Base-by-base conservation (phyloP, 805 yeast species). In the Saturnispora galanensis region DNA sequence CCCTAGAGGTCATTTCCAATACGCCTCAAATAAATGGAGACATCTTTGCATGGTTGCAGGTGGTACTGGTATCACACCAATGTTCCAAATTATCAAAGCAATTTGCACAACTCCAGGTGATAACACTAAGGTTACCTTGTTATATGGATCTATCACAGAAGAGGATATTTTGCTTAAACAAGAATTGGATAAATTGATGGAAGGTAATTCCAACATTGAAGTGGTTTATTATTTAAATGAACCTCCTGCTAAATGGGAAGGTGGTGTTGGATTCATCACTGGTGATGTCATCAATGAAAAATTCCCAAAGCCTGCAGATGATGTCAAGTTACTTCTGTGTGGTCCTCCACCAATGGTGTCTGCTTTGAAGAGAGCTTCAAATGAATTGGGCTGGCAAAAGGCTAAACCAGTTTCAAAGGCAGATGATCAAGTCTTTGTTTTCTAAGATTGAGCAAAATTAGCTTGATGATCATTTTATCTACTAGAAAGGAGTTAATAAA, bases 11-110 rank as follows among this genome's bases (percentile, higher is more conserved):
- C 77, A 77, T 57, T 87, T 84, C 71, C 74, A 79, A 50, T 89
- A 89, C 67, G 70, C 77, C 43, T 87, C 94, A 54, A 85, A 84
- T 66, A 79, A 82, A 79, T 79, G 76, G 46, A 68, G 72, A 47
- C 72, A 74, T 48, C 71, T 89, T 48, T 87, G 83, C 44, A 89
- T 89, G 97, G 79, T 90, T 52, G 95, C 96, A 35, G 97, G 97
- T 54, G 97, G 97, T 58, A 86, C 97, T 33, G 97, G 97, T 62
- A 83, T 88, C 57, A 83, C 96, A 7, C 96, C 96, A 61, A 88
- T 88, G 96, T 86, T 79, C 65, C 96, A 88, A 69, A 81, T 88
- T 53, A 78, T 89, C 53, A 83, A 84, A 54, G 84, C 94, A 11
- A 81, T 89, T 52, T 79, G 79, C 55, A 67, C 70, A 46, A 78